Conservation (phyloP, 176 grass and related monocot species). For the Oryza meridionalis region DNA sequence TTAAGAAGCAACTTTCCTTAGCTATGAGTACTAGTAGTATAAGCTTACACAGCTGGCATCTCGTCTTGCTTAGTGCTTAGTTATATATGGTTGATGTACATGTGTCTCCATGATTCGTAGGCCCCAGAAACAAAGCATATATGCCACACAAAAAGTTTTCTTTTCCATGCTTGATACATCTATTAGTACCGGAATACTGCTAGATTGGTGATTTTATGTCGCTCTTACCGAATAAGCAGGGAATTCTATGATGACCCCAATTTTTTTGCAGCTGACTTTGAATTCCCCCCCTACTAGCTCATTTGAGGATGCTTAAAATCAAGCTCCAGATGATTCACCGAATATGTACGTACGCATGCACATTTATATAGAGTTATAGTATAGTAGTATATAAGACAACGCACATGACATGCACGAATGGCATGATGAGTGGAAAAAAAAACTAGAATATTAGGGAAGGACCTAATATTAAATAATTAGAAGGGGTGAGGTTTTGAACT, state of each 20-base stretch:
- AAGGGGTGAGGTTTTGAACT: no score
- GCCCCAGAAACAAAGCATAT: not conserved
- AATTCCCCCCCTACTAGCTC: not conserved
- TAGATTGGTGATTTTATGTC: conserved; percentile 5
- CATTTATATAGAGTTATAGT: not conserved
- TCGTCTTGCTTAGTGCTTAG: no score
- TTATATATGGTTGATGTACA: no score
- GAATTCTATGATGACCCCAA: not conserved
- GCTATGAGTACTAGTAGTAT: not conserved
- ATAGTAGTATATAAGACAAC: not conserved
- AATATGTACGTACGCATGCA: conserved; percentile 9
- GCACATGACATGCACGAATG: conserved; percentile 14
- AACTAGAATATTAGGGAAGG: no score
- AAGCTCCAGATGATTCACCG: not conserved
- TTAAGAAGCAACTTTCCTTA: not conserved
- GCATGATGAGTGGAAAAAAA: not conserved
- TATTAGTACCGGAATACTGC: no score
- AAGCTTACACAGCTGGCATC: not conserved
- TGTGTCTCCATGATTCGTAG: no score
- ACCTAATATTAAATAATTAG: no score
- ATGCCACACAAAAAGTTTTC: not conserved
- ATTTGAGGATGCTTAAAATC: not conserved
- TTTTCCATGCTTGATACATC: not conserved
- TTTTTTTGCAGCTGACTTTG: not conserved
- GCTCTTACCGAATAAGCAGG: not conserved